Conservation (phyloP, 2,329 filamentous ascomycete genomes). For the Drechslerella coelobrocha region DNA sequence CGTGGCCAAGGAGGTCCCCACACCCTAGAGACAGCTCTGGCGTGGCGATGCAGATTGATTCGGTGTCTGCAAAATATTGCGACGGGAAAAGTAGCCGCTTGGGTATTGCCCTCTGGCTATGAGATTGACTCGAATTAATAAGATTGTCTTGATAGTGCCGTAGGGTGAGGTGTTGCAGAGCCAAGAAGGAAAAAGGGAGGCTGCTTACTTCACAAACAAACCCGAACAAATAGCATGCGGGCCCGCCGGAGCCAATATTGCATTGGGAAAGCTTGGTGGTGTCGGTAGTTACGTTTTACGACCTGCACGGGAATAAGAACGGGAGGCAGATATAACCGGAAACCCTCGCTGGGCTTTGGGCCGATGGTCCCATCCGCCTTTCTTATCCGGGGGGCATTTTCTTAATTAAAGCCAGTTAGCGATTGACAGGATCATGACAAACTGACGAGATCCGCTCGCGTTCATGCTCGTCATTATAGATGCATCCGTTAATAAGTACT, state of each 20-base stretch:
- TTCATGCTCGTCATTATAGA: neutral
- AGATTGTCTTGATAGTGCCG: conserved; percentile 23
- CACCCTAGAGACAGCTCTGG: conserved; percentile 7
- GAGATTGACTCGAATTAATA: conserved; percentile 40
- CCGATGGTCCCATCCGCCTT: conserved; percentile 19
- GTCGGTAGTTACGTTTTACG: conserved; percentile 50
- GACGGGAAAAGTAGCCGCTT: conserved; percentile 46
- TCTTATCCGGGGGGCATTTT: neutral
- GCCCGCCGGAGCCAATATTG: conserved; percentile 2
- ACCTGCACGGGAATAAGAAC: conserved; percentile 31
- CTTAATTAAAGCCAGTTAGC: neutral
- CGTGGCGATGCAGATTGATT: conserved; percentile 7
- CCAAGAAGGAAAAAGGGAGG: conserved; percentile 44
- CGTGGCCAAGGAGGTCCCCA: conserved; percentile 13
- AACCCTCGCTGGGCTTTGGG: conserved; percentile 21
- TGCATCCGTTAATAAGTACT: neutral
- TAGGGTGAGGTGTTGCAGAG: conserved; percentile 34
- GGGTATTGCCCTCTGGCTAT: conserved; percentile 21
- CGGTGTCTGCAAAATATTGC: conserved; percentile 29
- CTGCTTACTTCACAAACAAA: conserved; percentile 49
- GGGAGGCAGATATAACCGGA: conserved; percentile 45
- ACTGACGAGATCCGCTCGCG: neutral
- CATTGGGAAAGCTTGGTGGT: conserved; percentile 38
- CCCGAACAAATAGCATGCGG: conserved; percentile 37
- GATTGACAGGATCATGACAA: neutral